phyloP scores from a whole-genome alignment of 208 protist species.

The Jaenimonas drosophilae region DNA sequence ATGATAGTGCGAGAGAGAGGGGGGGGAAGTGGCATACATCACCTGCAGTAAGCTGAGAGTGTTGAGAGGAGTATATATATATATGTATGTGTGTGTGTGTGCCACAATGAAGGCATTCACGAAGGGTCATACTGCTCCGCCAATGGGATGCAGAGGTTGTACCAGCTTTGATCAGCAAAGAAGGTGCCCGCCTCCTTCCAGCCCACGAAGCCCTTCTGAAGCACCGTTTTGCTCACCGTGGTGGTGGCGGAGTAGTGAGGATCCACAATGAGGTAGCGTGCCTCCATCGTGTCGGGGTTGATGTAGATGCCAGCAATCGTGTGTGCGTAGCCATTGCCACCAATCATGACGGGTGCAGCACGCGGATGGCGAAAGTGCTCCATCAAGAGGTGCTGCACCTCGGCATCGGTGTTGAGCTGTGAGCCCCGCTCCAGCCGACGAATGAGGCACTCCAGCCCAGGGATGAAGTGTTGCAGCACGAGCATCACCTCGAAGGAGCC shows the following conservation, averaged over 20 bases:
- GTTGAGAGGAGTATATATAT: too few relatives aligned
- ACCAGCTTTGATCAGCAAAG: slow-evolving; percentile 83
- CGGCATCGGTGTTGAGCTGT: slow-evolving; percentile 68
- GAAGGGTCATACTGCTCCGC: slow-evolving; percentile 46
- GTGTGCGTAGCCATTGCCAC: slow-evolving; percentile 92
- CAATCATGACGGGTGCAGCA: slow-evolving; percentile 93
- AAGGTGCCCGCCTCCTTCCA: slow-evolving; percentile 84
- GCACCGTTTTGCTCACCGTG: slow-evolving; percentile 57
- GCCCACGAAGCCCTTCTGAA: slow-evolving; percentile 82
- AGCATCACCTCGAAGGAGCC: slow-evolving; percentile 90
- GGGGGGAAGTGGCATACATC: too few relatives aligned
- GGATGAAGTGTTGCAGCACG: slow-evolving; percentile 75
- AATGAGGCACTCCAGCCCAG: slow-evolving; percentile 80
- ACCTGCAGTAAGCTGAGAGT: too few relatives aligned
- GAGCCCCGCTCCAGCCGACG: slow-evolving; percentile 65
- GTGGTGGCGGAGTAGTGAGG: slow-evolving; percentile 89
- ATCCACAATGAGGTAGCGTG: slow-evolving; percentile 87
- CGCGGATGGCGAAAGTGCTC: slow-evolving; percentile 76
- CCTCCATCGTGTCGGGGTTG: slow-evolving; percentile 74
- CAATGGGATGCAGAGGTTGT: slow-evolving; percentile 92
- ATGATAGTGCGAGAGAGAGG: too few relatives aligned
- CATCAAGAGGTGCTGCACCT: slow-evolving; percentile 49
- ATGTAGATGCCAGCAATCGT: slow-evolving; percentile 90
- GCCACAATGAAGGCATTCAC: slow-evolving; percentile 5
- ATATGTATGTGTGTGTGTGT: too few relatives aligned